Base-by-base conservation (phyloP, 768 basidiomycete species). In the Leccinum incarnatum region DNA sequence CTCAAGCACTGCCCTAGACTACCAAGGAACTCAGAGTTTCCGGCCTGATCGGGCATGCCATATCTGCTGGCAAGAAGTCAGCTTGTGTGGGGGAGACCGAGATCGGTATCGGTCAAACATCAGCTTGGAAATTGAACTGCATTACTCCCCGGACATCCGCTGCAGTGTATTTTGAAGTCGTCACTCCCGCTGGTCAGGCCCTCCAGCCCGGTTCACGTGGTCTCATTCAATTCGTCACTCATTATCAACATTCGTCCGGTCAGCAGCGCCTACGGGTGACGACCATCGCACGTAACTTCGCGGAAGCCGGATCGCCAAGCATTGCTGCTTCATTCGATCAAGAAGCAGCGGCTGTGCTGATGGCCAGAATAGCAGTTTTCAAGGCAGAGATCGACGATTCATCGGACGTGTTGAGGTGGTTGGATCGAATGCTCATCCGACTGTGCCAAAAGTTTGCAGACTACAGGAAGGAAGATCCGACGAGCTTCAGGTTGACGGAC, bases 371-470 rank as follows among this genome's bases (percentile, higher is more conserved):
- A 72, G 95, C 97, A 0, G 94, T 98, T 8, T 98, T 98, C 84
- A 98, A 98, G 75, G 96, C 97, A 25, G 97, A 98, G 76, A 94
- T 98, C 62, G 97, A 99, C 69, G 96, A 98, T 72, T 89, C 88
- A 4, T 95, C 97, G 0, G 97, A 99, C 71, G 96, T 98, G 32
- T 77, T 99, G 54, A 77, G 97, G 60, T 98, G 97, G 97, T 77
- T 99, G 60, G 97, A 99, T 77, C 83, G 97, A 57, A 99, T 99
- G 97, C 83, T 99, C 57, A 98, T 98, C 70, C 86, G 97, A 10
- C 77, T 98, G 27, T 99, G 97, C 77, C 97, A 98, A 79, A 99
- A 98, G 79, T 98, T 98, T 69, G 97, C 97, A 51, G 95, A 98
- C 70, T 99, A 98, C 70, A 80, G 95, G 67, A 98, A 98, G 78